These are phyloP conservation scores for Cercospora sp. DNA, from an alignment of 2,329 filamentous ascomycete species.

Conservation along the genomic window DNA sequence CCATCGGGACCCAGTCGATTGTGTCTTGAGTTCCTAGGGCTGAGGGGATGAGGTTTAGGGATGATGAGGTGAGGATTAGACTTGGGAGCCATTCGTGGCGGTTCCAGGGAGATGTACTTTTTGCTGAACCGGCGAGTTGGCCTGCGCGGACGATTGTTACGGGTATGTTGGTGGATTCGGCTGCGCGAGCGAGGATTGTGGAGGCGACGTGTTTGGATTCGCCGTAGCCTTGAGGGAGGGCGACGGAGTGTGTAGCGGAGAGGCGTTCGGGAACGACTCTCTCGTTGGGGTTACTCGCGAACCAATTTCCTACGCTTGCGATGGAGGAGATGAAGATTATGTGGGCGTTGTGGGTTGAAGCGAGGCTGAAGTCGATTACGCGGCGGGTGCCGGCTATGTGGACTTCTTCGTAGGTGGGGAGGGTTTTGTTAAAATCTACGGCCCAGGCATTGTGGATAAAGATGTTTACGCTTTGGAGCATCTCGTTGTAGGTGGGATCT, in stretches of 20 bases:
- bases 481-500: constrained; percentile 25
- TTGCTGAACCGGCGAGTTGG: constrained; percentile 33
- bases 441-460: constrained; percentile 45
- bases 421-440: constrained; percentile 42
- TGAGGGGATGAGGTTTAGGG: constrained; percentile 43
- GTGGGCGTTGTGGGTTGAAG: constrained; percentile 30
- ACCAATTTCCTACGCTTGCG: constrained; percentile 39
- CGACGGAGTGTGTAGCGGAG: constrained; percentile 32
- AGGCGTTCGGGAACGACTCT: constrained; percentile 38
- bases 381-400: constrained; percentile 37
- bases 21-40: constrained; percentile 39
- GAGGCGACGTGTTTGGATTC: constrained; percentile 43
- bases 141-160: constrained; percentile 32
- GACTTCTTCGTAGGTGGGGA: constrained; percentile 37
- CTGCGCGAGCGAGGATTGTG: constrained; percentile 37
- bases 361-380: constrained; percentile 33
- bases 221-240: constrained; percentile 42
- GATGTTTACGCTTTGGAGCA: constrained; percentile 31
- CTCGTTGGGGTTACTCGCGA: constrained; percentile 14
- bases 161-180: constrained; percentile 30
- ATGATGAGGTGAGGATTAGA: constrained; percentile 44
- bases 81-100: constrained; percentile 47
- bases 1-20: constrained; percentile 51
- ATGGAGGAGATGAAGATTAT: constrained; percentile 46
- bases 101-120: constrained; percentile 43